phyloP scores from a whole-genome alignment of 169 alveolate species.

The Prorocentrum cordatum region DNA sequence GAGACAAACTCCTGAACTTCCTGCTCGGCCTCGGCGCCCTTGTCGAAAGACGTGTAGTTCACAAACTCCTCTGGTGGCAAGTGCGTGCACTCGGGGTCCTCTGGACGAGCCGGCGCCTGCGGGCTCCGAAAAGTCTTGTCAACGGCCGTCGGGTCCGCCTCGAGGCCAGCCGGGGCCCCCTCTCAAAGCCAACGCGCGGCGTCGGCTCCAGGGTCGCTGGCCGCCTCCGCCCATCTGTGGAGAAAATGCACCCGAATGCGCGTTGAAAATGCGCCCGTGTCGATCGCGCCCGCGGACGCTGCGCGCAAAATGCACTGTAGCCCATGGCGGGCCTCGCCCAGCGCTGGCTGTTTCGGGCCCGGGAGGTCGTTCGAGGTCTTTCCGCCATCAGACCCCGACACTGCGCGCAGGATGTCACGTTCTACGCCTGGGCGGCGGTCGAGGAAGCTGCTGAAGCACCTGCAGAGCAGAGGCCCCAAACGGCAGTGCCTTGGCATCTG shows the following conservation, averaged over 20 bases:
- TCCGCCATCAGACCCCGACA: too few species aligned
- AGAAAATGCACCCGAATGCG: neutral
- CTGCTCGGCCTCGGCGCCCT: neutral
- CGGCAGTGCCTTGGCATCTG: too few species aligned
- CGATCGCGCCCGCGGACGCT: too few species aligned
- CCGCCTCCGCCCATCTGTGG: neutral
- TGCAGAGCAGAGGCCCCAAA: too few species aligned
- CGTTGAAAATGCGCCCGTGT: neutral
- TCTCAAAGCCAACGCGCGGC: neutral
- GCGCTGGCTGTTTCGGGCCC: too few species aligned
- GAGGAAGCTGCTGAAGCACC: too few species aligned
- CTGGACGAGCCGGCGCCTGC: neutral
- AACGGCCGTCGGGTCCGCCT: neutral
- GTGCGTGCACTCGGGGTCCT: too few species aligned
- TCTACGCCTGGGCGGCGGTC: too few species aligned
- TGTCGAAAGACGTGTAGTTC: neutral
- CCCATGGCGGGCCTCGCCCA: too few species aligned
- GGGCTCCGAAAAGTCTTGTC: neutral
- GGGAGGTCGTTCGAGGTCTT: too few species aligned
- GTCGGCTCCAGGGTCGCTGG: neutral
- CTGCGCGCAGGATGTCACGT: too few species aligned
- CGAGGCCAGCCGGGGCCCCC: neutral
- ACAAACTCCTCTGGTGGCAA: neutral
- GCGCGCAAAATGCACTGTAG: too few species aligned
- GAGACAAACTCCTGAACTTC: constrained; percentile 11